phyloP scores from a whole-genome alignment of 2,329 filamentous ascomycete genomes.

The Hypomyces perniciosus region DNA sequence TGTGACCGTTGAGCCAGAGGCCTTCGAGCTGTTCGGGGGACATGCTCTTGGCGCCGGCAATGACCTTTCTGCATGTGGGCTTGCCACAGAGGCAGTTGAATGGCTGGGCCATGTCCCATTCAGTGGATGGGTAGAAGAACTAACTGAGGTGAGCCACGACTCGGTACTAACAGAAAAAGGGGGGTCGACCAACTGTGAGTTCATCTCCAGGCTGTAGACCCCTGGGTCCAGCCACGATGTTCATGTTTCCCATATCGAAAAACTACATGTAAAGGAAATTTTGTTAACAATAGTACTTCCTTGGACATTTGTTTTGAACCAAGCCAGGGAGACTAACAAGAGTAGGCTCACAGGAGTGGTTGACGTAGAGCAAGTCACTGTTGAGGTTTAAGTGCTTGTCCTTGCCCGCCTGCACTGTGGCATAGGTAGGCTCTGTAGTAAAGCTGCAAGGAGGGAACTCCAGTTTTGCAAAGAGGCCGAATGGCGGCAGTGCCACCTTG shows the following conservation, averaged over 20 bases:
- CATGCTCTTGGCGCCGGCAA: conserved; percentile 60
- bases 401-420: conserved; percentile 55
- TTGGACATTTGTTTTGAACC: background rate
- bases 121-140: conserved; percentile 72
- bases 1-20: conserved; percentile 58
- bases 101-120: conserved; percentile 68
- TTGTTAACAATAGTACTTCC: background rate
- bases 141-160: conserved; percentile 18
- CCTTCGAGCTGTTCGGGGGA: conserved; percentile 45
- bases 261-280: conserved; percentile 34
- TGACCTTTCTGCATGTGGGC: conserved; percentile 52
- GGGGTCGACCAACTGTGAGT: conserved; percentile 41
- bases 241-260: conserved; percentile 53
- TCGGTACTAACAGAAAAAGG: background rate
- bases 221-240: conserved; percentile 52
- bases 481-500: conserved; percentile 49
- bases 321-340: conserved; percentile 41
- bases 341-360: conserved; percentile 62
- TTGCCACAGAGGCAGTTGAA: conserved; percentile 61
- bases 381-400: conserved; percentile 56
- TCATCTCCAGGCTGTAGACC: conserved; percentile 52
- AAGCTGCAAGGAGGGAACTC: conserved; percentile 56
- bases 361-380: conserved; percentile 61
- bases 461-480: conserved; percentile 61
- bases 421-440: conserved; percentile 53